Percentiles rank a stretch among this genome's conserved stretches.
These are phyloP conservation scores for Fusarium buxicola DNA, from an alignment of 2,329 filamentous ascomycete species.

Conservation along the genomic window DNA sequence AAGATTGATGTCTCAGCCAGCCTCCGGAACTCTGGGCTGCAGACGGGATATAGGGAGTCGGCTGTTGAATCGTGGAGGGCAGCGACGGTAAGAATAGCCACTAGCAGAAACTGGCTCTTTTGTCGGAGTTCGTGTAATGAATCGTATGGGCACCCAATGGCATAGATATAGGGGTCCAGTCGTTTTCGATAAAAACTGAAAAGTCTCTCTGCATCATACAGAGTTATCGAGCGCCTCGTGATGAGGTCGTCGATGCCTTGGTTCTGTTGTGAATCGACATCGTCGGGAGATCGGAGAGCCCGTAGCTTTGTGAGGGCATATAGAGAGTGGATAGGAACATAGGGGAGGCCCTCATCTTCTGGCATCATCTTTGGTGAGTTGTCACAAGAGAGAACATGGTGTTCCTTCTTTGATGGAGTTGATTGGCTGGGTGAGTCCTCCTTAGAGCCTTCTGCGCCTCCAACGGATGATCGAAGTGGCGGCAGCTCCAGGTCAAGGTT, in stretches of 20 bases:
- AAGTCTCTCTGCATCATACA: slow-evolving; percentile 61
- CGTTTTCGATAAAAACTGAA: slow-evolving; percentile 61
- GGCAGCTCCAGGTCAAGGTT: slow-evolving; percentile 26
- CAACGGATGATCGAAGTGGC: slow-evolving; percentile 17
- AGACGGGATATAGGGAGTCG: slow-evolving; percentile 62
- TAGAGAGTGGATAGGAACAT: slow-evolving; percentile 51
- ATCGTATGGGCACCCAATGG: slow-evolving; percentile 61
- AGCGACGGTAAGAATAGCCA: slow-evolving; percentile 66
- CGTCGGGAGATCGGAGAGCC: slow-evolving; percentile 48
- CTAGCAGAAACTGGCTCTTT: slow-evolving; percentile 66
- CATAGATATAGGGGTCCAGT: slow-evolving; percentile 63
- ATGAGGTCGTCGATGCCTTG: slow-evolving; percentile 47
- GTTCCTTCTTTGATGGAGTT: slow-evolving; percentile 9
- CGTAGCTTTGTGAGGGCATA: slow-evolving; percentile 51
- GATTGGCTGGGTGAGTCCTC: slow-evolving; percentile 15
- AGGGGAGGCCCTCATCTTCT: slow-evolving; percentile 49
- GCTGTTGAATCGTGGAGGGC: slow-evolving; percentile 66
- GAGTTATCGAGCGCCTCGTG: slow-evolving; percentile 53
- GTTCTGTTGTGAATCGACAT: slow-evolving; percentile 17
- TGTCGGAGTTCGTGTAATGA: slow-evolving; percentile 63
- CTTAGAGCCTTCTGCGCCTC: slow-evolving; percentile 5
- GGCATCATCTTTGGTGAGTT: slow-evolving; percentile 32
- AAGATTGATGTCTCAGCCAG: slow-evolving; percentile 60
- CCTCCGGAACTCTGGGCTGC: slow-evolving; percentile 65
- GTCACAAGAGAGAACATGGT: slow-evolving; percentile 32